Conservation (phyloP, 1,139 yeast species). For the Kurtzmaniella quercitrusa region DNA sequence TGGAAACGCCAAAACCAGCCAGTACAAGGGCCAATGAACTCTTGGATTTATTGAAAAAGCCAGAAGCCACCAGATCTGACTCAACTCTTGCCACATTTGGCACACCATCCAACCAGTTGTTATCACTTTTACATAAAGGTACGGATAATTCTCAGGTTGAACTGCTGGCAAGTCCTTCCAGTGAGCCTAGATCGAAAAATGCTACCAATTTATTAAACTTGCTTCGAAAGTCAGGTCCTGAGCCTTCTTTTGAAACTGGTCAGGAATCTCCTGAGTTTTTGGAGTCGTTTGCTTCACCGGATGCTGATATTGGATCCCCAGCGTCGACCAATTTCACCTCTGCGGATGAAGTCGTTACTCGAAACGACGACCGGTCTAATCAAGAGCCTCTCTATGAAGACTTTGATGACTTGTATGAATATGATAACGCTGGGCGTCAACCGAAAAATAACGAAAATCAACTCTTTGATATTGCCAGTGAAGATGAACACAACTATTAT, state of each 20-base stretch:
- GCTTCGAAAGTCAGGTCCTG: not conserved
- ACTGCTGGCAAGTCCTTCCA: not conserved
- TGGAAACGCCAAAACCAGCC: not conserved
- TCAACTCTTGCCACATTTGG: not conserved
- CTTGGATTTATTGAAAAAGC: slow-evolving; percentile 14
- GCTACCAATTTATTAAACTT: not conserved
- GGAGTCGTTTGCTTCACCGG: slow-evolving; percentile 1
- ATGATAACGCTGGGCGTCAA: slow-evolving; percentile 21
- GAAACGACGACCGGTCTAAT: slow-evolving; percentile 8
- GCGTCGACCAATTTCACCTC: not conserved
- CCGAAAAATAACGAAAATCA: slow-evolving; percentile 14
- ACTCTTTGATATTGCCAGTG: slow-evolving; percentile 32
- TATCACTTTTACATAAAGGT: slow-evolving; percentile 7
- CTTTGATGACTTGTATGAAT: slow-evolving; percentile 35
- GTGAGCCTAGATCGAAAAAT: not conserved
- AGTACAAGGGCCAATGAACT: slow-evolving; percentile 11
- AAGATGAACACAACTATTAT: slow-evolving; percentile 20
- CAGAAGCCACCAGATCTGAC: not conserved
- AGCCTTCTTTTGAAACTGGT: not conserved
- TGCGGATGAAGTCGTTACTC: not conserved
- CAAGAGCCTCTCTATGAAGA: slow-evolving; percentile 16
- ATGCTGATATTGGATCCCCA: not conserved
- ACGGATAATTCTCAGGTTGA: not conserved
- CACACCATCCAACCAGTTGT: slow-evolving; percentile 10
- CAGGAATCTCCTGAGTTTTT: not conserved